These are phyloP conservation scores for Castanea sativa DNA, from an alignment of 306 rosid genomes.

Conservation along the genomic window DNA sequence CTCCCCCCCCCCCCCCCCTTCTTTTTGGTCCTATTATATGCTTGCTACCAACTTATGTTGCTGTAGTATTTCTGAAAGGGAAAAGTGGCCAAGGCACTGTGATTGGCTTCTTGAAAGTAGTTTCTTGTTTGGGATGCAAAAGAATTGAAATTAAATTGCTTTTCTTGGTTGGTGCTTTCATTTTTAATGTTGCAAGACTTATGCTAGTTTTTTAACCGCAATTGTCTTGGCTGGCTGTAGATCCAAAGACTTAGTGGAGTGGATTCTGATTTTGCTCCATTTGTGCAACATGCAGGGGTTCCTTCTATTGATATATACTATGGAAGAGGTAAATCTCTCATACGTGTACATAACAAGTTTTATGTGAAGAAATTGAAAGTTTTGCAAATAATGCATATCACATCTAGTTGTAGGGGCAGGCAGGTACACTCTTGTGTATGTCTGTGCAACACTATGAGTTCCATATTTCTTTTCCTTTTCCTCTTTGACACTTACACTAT, in stretches of 20 bases:
- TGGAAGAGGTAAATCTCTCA: conserved; percentile 64
- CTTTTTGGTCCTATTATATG: not conserved
- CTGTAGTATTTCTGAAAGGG: not conserved
- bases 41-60: not conserved
- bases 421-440: not conserved
- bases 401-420: not conserved
- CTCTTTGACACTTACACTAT: not conserved
- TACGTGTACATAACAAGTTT: not conserved
- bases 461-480: not conserved
- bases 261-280: conserved; percentile 90
- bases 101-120: not conserved
- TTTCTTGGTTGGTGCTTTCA: conserved; percentile 10
- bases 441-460: not conserved
- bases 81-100: not conserved
- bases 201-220: conserved; percentile 19
- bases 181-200: not conserved
- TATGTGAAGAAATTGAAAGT: not conserved
- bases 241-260: conserved; percentile 71
- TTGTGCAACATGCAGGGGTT: conserved; percentile 91
- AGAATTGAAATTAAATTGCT: not conserved
- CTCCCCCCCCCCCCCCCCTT: not conserved
- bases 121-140: not conserved
- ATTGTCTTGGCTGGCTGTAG: conserved; percentile 47
- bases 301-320: conserved; percentile 84
- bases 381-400: not conserved